Evolutionary conservation across 768 basidiomycete species (phyloP).

Genomic region (Antrodiella citrinella): DNA sequence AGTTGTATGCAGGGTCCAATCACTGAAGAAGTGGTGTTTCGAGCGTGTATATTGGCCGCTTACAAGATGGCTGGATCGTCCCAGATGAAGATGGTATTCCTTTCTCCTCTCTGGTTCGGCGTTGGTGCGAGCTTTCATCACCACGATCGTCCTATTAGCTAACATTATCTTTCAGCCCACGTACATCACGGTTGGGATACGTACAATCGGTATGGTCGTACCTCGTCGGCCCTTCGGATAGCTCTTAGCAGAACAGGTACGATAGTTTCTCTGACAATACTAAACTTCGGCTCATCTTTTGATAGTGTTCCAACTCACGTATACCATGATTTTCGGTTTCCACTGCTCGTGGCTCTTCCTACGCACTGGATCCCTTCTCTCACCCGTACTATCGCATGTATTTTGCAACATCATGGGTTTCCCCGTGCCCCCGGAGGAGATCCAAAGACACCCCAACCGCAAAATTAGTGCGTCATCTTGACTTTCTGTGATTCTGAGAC

Average conservation of each 20-base stretch:
- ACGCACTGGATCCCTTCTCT: slow-evolving; percentile 73
- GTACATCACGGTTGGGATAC: slow-evolving; percentile 88
- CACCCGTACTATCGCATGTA: slow-evolving; percentile 72
- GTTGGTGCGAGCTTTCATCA: slow-evolving; percentile 45
- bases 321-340: slow-evolving; percentile 91
- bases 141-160: neutral
- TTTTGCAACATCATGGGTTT: slow-evolving; percentile 96
- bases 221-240: slow-evolving; percentile 47
- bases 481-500: too few relatives aligned
- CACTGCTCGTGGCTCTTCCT: slow-evolving; percentile 82
- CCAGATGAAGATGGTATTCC: slow-evolving; percentile 56
- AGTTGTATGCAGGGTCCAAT: slow-evolving; percentile 87
- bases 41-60: slow-evolving; percentile 72
- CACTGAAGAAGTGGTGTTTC: slow-evolving; percentile 89
- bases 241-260: slow-evolving; percentile 52
- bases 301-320: slow-evolving; percentile 78
- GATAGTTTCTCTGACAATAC: slow-evolving; percentile 14
- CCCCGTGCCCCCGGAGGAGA: slow-evolving; percentile 56
- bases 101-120: slow-evolving; percentile 83
- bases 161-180: slow-evolving; percentile 53
- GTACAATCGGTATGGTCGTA: slow-evolving; percentile 70
- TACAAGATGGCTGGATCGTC: slow-evolving; percentile 61
- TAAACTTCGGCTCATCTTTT: neutral
- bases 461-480: slow-evolving; percentile 38
- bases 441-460: slow-evolving; percentile 36